These are phyloP conservation scores for Leishmania braziliensis DNA, from an alignment of 208 protist species.

Conservation along the genomic window DNA sequence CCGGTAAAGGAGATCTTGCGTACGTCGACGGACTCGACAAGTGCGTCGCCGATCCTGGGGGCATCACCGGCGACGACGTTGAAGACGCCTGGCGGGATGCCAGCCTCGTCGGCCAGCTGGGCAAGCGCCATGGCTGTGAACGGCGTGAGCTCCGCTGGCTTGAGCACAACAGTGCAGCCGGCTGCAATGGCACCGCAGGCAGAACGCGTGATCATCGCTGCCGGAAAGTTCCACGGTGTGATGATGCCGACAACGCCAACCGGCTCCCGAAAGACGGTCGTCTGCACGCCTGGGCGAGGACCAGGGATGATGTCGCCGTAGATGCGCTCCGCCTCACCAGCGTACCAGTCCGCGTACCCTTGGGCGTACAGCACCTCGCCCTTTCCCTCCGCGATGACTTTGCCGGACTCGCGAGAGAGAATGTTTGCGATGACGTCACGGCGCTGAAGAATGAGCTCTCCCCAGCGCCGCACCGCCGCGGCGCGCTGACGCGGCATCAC, in stretches of 20 bases:
- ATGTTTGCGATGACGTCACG: constrained; percentile 53
- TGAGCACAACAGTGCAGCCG: constrained; percentile 90
- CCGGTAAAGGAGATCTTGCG: constrained; percentile 92
- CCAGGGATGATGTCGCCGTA: constrained; percentile 81
- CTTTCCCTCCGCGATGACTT: constrained; percentile 71
- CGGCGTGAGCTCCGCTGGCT: constrained; percentile 85
- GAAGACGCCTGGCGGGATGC: constrained; percentile 80
- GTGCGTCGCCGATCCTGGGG: constrained; percentile 49
- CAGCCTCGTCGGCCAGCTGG: constrained; percentile 70
- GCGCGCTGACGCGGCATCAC: constrained; percentile 66
- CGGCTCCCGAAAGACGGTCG: constrained; percentile 77
- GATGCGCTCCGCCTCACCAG: constrained; percentile 79
- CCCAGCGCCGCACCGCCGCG: constrained; percentile 68
- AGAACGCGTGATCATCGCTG: constrained; percentile 81
- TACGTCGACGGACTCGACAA: constrained; percentile 71
- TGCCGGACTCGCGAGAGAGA: constrained; percentile 83
- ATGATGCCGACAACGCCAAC: constrained; percentile 87
- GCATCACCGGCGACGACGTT: constrained; percentile 85
- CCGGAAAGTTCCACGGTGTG: constrained; percentile 95
- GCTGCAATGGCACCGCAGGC: constrained; percentile 88
- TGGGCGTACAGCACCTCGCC: constrained; percentile 74
- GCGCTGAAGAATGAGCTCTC: constrained; percentile 56
- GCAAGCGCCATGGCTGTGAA: constrained; percentile 77
- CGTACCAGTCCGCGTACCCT: constrained; percentile 85
- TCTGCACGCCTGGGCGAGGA: constrained; percentile 48